Evolutionary conservation across 352 stramenopile species (phyloP).

Genomic region (Globisporangium uncinulatum): DNA sequence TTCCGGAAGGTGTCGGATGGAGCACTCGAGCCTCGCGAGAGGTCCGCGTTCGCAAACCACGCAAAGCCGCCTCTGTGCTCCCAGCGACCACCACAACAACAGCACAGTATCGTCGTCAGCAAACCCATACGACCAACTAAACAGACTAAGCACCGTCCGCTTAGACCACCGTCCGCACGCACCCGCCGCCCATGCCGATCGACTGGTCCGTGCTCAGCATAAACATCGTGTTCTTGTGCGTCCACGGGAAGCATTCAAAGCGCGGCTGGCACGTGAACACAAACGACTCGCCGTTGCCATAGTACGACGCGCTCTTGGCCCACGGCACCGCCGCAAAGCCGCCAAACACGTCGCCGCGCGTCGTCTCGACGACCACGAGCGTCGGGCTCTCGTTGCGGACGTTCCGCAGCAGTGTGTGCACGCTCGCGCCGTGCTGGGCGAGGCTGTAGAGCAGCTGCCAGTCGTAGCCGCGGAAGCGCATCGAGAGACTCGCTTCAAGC

Average conservation of each 20-base stretch:
- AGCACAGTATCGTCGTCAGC: background rate
- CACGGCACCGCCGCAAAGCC: constrained; percentile 47
- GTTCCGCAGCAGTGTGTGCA: constrained; percentile 53
- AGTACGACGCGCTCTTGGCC: constrained; percentile 50
- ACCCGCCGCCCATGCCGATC: constrained; percentile 75
- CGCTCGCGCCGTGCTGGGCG: constrained; percentile 57
- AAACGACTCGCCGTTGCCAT: constrained; percentile 65
- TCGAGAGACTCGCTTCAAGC: constrained; percentile 49
- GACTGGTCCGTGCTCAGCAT: constrained; percentile 65
- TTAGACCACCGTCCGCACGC: constrained; percentile 14
- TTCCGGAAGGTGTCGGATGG: constrained; percentile 60
- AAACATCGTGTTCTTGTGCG: constrained; percentile 54
- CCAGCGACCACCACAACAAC: background rate
- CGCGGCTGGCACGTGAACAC: constrained; percentile 57
- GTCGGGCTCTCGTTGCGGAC: constrained; percentile 30
- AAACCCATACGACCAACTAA: background rate
- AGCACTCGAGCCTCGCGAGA: constrained; percentile 46
- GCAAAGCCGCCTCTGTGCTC: constrained; percentile 46
- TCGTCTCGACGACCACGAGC: constrained; percentile 59
- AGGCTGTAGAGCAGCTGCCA: constrained; percentile 65
- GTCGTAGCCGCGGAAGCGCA: constrained; percentile 46
- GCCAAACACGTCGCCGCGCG: constrained; percentile 56
- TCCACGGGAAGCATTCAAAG: constrained; percentile 63
- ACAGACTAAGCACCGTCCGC: background rate
- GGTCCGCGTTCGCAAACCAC: constrained; percentile 61